Percentiles rank a stretch among this genome's conserved stretches.
Evolutionary conservation across 768 basidiomycete species (phyloP).

Genomic region (Arthromyces matolae): DNA sequence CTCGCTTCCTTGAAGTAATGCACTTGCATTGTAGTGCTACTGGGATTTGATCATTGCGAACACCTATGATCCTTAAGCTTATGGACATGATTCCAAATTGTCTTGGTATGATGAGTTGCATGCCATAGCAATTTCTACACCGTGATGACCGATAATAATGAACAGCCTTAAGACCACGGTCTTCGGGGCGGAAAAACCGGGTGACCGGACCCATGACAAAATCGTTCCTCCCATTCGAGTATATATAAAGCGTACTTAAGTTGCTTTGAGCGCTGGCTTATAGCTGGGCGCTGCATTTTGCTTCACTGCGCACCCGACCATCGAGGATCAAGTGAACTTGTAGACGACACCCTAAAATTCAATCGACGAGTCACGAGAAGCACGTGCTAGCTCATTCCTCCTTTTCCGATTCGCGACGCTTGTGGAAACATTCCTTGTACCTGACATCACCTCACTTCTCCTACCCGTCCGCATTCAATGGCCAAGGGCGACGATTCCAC

Average conservation of each 20-base stretch:
- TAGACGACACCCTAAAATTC: conserved; percentile 5
- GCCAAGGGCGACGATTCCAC: conserved; percentile 49
- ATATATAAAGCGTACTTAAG: conserved; percentile 16
- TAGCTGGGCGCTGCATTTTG: not conserved
- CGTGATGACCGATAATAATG: not conserved
- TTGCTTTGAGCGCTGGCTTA: too few relatives aligned
- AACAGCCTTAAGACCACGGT: conserved; percentile 8
- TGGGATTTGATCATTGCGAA: too few relatives aligned
- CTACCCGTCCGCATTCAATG: conserved; percentile 25
- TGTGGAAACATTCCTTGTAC: conserved; percentile 10
- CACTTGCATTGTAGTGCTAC: too few relatives aligned
- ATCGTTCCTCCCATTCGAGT: not conserved
- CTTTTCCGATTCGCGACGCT: not conserved
- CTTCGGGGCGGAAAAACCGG: conserved; percentile 13
- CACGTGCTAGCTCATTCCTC: conserved; percentile 17
- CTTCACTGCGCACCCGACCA: conserved; percentile 3
- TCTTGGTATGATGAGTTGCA: too few relatives aligned
- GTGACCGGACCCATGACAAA: conserved; percentile 13
- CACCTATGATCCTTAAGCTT: too few relatives aligned
- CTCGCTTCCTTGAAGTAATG: too few relatives aligned
- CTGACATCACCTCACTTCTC: conserved; percentile 14
- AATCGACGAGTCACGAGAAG: conserved; percentile 15
- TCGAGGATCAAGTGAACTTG: conserved; percentile 7
- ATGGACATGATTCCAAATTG: too few relatives aligned
- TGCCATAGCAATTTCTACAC: too few relatives aligned